Base-by-base conservation (phyloP, 345 rosid genomes). In the Stellera chamaejasme region DNA sequence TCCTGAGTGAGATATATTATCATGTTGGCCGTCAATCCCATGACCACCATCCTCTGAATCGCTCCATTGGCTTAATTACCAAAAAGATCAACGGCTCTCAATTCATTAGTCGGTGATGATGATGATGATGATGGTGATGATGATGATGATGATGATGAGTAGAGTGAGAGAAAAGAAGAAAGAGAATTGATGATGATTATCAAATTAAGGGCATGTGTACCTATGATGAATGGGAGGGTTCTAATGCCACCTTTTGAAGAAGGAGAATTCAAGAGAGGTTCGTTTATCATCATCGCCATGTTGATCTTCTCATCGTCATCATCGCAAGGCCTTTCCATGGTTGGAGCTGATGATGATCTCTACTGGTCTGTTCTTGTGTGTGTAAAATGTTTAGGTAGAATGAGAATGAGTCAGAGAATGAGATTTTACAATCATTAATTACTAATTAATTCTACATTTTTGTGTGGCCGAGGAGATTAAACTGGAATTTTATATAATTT, bases 161-260 rank as follows among this genome's bases (percentile, higher is more conserved):
- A n/a, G n/a, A n/a, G n/a, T n/a, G n/a, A n/a, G n/a, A n/a, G 44
- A 10, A 10, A 13, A 11, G 10, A 0, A 13, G 15, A 7, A 46
- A 2, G 25, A 14, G 26, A 13, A 19, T 1, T 10, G 28, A 44
- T 11, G 10, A 7, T 13, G 16, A 60, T 48, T 11, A n/a, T 4
- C 19, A 39, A 26, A 23, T 48, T 27, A 32, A 10, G 0, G 28
- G 62, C 28, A 10, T 11, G 25, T 19, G 26, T 68, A 89, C 96
- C 91, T 46, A 85, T 61, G 52, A 85, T 83, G 59, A 82, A 79
- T 45, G 83, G 81, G 50, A 81, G 19, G 61, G 87, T 78, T 55
- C 61, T 47, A 46, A 81, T 12, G 45, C 75, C 82, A 61, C 87
- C 85, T 61, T 73, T 71, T 1, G 65, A 52, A 42, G 52, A 44